phyloP scores from a whole-genome alignment of 768 basidiomycete genomes.

The Saitozyma podzolica region DNA sequence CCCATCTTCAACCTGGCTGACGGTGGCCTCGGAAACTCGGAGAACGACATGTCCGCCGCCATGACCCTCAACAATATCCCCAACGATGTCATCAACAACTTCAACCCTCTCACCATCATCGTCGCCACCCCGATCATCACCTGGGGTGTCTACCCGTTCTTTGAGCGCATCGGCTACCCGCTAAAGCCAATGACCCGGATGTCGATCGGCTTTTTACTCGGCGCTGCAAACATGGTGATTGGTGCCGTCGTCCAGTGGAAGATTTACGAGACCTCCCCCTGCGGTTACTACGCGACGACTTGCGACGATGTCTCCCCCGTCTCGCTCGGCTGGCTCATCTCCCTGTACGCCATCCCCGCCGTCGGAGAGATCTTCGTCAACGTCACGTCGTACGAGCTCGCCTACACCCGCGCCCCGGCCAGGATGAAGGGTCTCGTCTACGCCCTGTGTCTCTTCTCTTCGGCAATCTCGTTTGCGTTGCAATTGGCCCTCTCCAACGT shows the following conservation, averaged over 20 bases:
- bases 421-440: slow-evolving; percentile 53
- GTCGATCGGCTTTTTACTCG: slow-evolving; percentile 38
- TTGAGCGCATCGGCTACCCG: slow-evolving; percentile 36
- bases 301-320: slow-evolving; percentile 37
- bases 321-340: slow-evolving; percentile 43
- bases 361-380: slow-evolving; percentile 50
- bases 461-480: slow-evolving; percentile 47
- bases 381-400: slow-evolving; percentile 50
- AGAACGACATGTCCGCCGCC: slow-evolving; percentile 44
- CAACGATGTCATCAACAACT: slow-evolving; percentile 51
- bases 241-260: slow-evolving; percentile 51
- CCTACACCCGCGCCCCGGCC: slow-evolving; percentile 51
- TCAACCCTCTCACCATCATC: slow-evolving; percentile 50
- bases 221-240: slow-evolving; percentile 32
- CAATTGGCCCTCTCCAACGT: slow-evolving; percentile 42
- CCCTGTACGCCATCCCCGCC: slow-evolving; percentile 42
- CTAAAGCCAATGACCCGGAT: slow-evolving; percentile 46
- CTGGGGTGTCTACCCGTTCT: slow-evolving; percentile 40
- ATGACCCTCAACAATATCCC: slow-evolving; percentile 49
- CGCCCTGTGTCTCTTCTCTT: slow-evolving; percentile 44
- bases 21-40: slow-evolving; percentile 44
- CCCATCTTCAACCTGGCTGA: slow-evolving; percentile 50
- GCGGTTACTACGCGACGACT: slow-evolving; percentile 47
- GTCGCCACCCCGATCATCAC: slow-evolving; percentile 46
- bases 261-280: slow-evolving; percentile 48